Base-by-base conservation (phyloP, 768 basidiomycete genomes). In the Chalciporus chontae region DNA sequence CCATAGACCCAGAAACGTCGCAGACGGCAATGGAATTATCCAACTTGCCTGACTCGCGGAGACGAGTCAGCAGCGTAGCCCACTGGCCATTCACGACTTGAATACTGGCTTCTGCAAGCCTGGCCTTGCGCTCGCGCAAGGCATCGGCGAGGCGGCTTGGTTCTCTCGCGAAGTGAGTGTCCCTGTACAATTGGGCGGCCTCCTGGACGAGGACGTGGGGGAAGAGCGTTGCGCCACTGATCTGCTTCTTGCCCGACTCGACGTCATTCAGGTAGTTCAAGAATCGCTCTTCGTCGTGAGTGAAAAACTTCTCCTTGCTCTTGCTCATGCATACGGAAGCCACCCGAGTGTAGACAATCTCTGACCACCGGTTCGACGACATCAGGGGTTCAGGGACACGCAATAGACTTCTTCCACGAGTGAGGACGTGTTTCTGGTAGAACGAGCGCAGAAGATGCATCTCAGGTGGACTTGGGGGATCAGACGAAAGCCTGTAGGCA, bases 1-100 rank as follows among this genome's bases (percentile, higher is more conserved):
- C 84, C 87, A 88, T 89, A 8, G 83, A 85, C 0, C 83, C 85
- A 0, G 84, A 87, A 15, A 88, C 85, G 58, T 89, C 87, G 64
- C 84, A 87, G 23, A 88, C 58, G 0, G 86, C 86, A 21, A 90
- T 60, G 9, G 77, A 73, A 53, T 81, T 85, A 1, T 83, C 77
- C 34, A 90, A 57, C n/a, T 66, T 62, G 1, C 84, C 82, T 0
- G 75, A 68, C 26, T 79, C 77, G n/a, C 72, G 72, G 5, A 87
- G 66, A 5, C 71, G 71, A 15, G 71, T 65, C 29, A 88, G 66
- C 39, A 88, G 70, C 0, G 81, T 69, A 48, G 75, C 73, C 87
- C 86, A 89, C 65, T 89, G 87, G 0, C 74, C 78, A 53, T 88
- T 78, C 6, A 79, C 59, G 21, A 85, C 78, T 24, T 75, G 69